Evolutionary conservation across 345 rosid genomes (phyloP), one percentile per base, ranked within the genome.

Genomic region (Linum trigynum): DNA sequence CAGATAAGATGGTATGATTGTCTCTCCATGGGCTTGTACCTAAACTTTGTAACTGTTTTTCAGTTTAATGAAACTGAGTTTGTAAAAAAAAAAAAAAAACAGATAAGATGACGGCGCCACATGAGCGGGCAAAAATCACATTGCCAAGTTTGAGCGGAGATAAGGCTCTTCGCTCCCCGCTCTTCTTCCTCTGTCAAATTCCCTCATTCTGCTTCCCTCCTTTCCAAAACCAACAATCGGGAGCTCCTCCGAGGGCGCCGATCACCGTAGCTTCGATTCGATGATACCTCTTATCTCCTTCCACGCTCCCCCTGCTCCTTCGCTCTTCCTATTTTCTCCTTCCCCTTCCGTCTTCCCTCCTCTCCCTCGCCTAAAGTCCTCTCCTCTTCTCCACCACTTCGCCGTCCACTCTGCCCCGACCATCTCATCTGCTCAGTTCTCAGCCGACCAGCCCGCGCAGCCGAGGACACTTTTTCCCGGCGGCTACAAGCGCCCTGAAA

Each of bases 401-500:
- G 67, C 73, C 42, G 3, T 59, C 38, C 72, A 57, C n/a, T 82
- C 83, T 39, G 64, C 75, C 76, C 74, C 84, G 10, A 77, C 70
- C 65, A 63, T 70, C 76, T 65, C 78, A 40, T 58, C 74, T 32
- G 71, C 80, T 37, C 72, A 56, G 11, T 9, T 40, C 37, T 35
- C 67, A 43, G 63, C 9, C 59, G 68, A 40, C 42, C 66, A 74
- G 38, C 77, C 66, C 62, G 73, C 62, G 55, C 83, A 82, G 2
- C 85, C 84, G 10, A 79, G 87, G 56, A 90, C 99, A 43, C 75
- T 86, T n/a, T 94, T 78, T 69, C 97, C 97, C 8, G 97, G 99
- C 55, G 97, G 98, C 8, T 88, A 76, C 81, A 94, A 90, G 83
- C 92, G 96, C 8, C 89, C 96, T 8, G 95, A 86, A 73, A 78